These are phyloP conservation scores for Salvia sclarea DNA, from an alignment of 305 asterid genomes.

Conservation along the genomic window DNA sequence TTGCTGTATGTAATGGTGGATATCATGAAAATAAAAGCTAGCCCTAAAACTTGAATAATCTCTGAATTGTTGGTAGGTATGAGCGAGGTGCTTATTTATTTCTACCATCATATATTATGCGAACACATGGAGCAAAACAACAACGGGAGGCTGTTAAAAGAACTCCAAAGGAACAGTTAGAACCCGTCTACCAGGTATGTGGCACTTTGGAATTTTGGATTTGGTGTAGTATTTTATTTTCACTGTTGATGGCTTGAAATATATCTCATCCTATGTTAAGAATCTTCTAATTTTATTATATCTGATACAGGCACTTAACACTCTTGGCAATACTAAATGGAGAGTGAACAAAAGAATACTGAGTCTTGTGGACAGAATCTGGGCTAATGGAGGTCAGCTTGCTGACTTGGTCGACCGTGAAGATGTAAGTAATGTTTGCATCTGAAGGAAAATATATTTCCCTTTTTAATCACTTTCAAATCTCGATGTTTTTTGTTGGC, in stretches of 20 bases:
- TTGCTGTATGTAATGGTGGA: not conserved
- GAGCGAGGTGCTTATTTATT: slow-evolving; percentile 86
- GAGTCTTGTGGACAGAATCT: slow-evolving; percentile 76
- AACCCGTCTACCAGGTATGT: slow-evolving; percentile 72
- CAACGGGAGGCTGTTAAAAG: slow-evolving; percentile 79
- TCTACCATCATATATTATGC: slow-evolving; percentile 91
- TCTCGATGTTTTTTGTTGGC: not conserved
- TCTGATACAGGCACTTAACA: slow-evolving; percentile 74
- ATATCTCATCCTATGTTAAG: not conserved
- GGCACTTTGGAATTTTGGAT: slow-evolving; percentile 21
- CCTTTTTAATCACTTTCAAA: not conserved
- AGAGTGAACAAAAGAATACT: slow-evolving; percentile 84
- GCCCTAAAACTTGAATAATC: slow-evolving; percentile 13
- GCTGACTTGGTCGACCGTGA: slow-evolving; percentile 91
- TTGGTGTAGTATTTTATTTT: slow-evolving; percentile 15
- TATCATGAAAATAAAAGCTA: slow-evolving; percentile 3
- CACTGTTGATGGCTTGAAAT: slow-evolving; percentile 7
- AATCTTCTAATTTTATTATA: slow-evolving; percentile 15
- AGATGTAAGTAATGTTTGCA: slow-evolving; percentile 60
- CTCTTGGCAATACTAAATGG: slow-evolving; percentile 96
- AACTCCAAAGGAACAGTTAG: slow-evolving; percentile 66
- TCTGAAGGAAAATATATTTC: slow-evolving; percentile 15
- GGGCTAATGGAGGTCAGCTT: slow-evolving; percentile 89
- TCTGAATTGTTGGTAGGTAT: slow-evolving; percentile 53
- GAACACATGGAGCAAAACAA: slow-evolving; percentile 95